Base-by-base conservation (phyloP, 371 early-diverging fungal genomes). In the Actinomortierella ambigua region DNA sequence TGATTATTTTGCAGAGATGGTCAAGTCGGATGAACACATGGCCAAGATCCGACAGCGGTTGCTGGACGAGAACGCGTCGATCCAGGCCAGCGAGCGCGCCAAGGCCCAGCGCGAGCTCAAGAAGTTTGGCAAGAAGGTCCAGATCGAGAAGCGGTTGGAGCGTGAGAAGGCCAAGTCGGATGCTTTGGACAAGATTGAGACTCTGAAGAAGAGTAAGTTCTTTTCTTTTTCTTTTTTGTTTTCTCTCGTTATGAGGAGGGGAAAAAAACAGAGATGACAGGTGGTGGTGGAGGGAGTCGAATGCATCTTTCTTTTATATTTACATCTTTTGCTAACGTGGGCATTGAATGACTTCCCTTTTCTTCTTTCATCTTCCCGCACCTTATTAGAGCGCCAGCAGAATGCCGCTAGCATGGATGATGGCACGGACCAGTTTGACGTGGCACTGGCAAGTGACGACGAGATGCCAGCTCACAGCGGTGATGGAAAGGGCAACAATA, bases 41-140 rank as follows among this genome's bases (percentile, higher is more conserved):
- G 81, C 81, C 39, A 87, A 83, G 82, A 85, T 92, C 50, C 89
- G 93, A 63, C 89, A 93, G 77, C 82, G 82, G 64, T 81, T 98
- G 62, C 68, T 95, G 65, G 90, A 96, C 57, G 94, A 98, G 77
- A 79, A 83, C 29, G 88, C 90, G 50, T 69, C 81, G 26, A 84
- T 96, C 58, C 88, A 93, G 78, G 90, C 88, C 23, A 81, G 92
- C 39, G 97, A 97, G 64, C 88, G 92, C 50, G 95, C 95, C 51
- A 88, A 89, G 61, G 88, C 89, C 61, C 90, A 89, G 80, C 86
- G 96, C 41, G 92, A 93, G 42, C 75, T 91, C 58, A 94, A 93
- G 82, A 98, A 97, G 88, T 98, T 93, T 68, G 97, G 98, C 68
- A 98, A 98, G 83, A 93, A 97, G 82, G 94, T 97, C 5, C 97